Evolutionary conservation across 768 basidiomycete genomes (phyloP).

Genomic region (Arthromyces matolae): DNA sequence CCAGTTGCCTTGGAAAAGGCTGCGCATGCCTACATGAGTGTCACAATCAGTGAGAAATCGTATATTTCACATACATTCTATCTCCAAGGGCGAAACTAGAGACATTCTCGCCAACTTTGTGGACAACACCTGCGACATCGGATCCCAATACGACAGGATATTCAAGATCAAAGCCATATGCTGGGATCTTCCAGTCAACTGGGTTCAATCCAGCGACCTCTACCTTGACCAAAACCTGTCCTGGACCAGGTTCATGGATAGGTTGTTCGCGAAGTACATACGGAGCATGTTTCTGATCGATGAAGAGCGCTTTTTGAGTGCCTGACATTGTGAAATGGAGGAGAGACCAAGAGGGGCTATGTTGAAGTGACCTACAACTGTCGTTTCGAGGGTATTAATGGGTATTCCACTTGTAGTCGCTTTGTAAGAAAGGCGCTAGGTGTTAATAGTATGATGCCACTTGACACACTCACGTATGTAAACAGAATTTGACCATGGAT

Average conservation of each 20-base stretch:
- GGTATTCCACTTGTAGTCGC: too few relatives aligned
- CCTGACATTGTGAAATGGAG: too few relatives aligned
- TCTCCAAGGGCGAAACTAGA: slow-evolving; percentile 47
- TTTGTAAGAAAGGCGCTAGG: too few relatives aligned
- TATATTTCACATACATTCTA: slow-evolving; percentile 39
- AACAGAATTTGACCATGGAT: too few relatives aligned
- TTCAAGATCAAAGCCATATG: slow-evolving; percentile 32
- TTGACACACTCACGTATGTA: too few relatives aligned
- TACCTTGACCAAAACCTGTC: slow-evolving; percentile 40
- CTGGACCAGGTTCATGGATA: slow-evolving; percentile 26
- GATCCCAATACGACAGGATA: slow-evolving; percentile 45
- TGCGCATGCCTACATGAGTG: not conserved
- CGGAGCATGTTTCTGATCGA: too few relatives aligned
- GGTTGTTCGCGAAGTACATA: slow-evolving; percentile 9
- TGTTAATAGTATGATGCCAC: too few relatives aligned
- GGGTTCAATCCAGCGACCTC: slow-evolving; percentile 42
- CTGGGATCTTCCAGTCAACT: slow-evolving; percentile 48
- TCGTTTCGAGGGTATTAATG: too few relatives aligned
- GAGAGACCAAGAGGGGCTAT: too few relatives aligned
- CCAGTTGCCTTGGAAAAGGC: slow-evolving; percentile 12
- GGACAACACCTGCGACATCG: slow-evolving; percentile 50
- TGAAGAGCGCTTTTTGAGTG: too few relatives aligned
- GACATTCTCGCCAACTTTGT: slow-evolving; percentile 48
- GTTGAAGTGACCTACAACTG: too few relatives aligned
- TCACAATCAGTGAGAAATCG: not conserved